Evolutionary conservation across 768 basidiomycete species (phyloP).

Genomic region (Panus rudis): DNA sequence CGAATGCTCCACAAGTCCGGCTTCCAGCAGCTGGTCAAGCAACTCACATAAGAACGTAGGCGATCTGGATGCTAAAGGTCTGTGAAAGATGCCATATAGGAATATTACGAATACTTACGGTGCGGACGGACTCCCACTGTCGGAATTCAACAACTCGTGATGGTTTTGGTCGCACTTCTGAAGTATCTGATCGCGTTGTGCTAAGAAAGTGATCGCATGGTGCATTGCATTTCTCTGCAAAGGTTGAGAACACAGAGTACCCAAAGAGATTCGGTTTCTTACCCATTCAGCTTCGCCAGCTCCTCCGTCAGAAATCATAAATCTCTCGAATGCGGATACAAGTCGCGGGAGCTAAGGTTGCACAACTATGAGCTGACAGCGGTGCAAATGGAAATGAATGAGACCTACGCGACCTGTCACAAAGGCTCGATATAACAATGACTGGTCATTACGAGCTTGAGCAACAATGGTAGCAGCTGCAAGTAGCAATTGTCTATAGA

Average conservation of each 20-base stretch:
- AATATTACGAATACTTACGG: neutral
- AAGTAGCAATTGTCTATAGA: slow-evolving; percentile 49
- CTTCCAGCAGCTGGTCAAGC: slow-evolving; percentile 46
- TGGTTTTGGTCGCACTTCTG: slow-evolving; percentile 40
- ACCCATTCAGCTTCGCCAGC: slow-evolving; percentile 58
- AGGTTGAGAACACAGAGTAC: neutral
- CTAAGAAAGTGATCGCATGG: slow-evolving; percentile 39
- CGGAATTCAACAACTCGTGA: slow-evolving; percentile 3
- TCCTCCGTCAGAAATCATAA: slow-evolving; percentile 43
- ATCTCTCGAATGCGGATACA: slow-evolving; percentile 47
- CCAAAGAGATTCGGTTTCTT: slow-evolving; percentile 14
- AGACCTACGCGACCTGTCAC: slow-evolving; percentile 59
- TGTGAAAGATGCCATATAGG: neutral
- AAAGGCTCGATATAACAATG: slow-evolving; percentile 61
- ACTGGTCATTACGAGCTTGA: slow-evolving; percentile 26
- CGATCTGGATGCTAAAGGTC: slow-evolving; percentile 2
- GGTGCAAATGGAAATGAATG: slow-evolving; percentile 3
- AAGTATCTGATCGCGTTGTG: slow-evolving; percentile 49
- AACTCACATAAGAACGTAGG: slow-evolving; percentile 35
- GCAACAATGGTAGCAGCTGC: slow-evolving; percentile 57
- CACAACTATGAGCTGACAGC: neutral
- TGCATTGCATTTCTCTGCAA: slow-evolving; percentile 38
- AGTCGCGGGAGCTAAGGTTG: slow-evolving; percentile 63
- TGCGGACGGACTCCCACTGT: slow-evolving; percentile 6
- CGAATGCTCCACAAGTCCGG: slow-evolving; percentile 47